Evolutionary conservation across 2,329 filamentous ascomycete genomes (phyloP), one percentile per base, ranked within the genome.

Genomic region (Fusarium miscanthi): DNA sequence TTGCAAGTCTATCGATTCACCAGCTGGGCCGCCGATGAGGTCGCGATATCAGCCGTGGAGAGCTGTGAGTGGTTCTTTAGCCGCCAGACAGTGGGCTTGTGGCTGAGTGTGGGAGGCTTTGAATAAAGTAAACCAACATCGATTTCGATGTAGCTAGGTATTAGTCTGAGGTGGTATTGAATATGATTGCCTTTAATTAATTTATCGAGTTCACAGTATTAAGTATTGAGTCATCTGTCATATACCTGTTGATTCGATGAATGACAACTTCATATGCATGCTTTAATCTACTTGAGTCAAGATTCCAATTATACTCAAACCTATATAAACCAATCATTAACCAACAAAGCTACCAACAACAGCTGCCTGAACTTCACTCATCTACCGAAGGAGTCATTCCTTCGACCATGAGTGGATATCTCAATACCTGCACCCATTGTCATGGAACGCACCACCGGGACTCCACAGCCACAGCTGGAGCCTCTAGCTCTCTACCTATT

Each of bases 61-160:
- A 48, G 56, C 58, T 70, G 52, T 76, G 74, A 75, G 48, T 77
- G 75, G 75, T 49, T 46, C 53, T 69, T 51, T 46, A 77, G 65
- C 62, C 75, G 75, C 75, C 54, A 40, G 59, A 56, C 53, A 59
- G 41, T 56, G 58, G 70, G 46, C 66, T 74, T 46, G 74, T 75
- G 74, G 74, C 74, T 75, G 61, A 75, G 74, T 67, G 37, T 46
- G 27, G 45, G 65, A 66, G 74, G 74, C 65, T 74, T 74, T 74
- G 71, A 72, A 51, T 30, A 53, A 58, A 41, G 54, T 70, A 56
- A 73, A 73, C 72, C 64, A 74, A 73, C 68, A 19, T 43, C 23
- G 41, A 41, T 45, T 43, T 49, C 37, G 49, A 33, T n/a, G 52
- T 41, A 53, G 41, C 43, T 48, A 53, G 41, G 48, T 48, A 53